Percentiles rank a stretch among this genome's conserved stretches.
Conservation (phyloP, 2,329 filamentous ascomycete genomes). For the Xylaria arbuscula region DNA sequence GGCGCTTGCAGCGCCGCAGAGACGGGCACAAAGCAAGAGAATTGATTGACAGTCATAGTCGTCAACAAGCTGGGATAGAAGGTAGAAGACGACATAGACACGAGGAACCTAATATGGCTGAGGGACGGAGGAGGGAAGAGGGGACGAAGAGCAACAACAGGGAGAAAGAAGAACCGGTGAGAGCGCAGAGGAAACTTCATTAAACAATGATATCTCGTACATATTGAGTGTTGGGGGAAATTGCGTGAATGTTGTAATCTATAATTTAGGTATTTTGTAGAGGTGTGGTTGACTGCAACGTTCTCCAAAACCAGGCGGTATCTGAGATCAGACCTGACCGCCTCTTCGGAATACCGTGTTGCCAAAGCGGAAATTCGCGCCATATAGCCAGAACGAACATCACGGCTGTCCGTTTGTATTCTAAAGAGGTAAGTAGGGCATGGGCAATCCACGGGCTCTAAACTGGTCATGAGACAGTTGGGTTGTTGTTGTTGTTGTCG, state of each 20-base stretch:
- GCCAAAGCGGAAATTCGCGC: constrained; percentile 40
- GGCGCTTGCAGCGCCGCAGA: constrained; percentile 26
- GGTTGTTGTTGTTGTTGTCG: neutral
- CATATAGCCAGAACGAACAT: constrained; percentile 34
- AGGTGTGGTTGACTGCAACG: constrained; percentile 26
- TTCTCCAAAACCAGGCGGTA: constrained; percentile 15
- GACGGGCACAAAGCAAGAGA: constrained; percentile 20
- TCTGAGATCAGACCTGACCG: constrained; percentile 38
- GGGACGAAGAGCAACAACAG: neutral
- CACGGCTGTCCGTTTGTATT: constrained; percentile 17
- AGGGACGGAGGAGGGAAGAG: neutral
- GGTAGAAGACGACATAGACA: neutral
- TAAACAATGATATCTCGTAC: neutral
- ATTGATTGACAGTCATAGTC: neutral
- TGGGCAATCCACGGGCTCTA: constrained; percentile 2
- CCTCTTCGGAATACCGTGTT: constrained; percentile 40
- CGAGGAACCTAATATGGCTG: too few species aligned
- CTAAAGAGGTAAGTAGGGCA: constrained; percentile 17
- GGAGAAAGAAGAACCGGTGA: neutral
- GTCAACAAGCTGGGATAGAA: neutral
- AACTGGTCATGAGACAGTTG: neutral
- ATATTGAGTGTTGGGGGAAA: neutral
- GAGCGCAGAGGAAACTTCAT: neutral
- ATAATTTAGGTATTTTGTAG: neutral
- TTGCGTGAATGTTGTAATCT: constrained; percentile 5